Evolutionary conservation across 2,329 filamentous ascomycete species (phyloP).

Genomic region (Anisogramma anomala): DNA sequence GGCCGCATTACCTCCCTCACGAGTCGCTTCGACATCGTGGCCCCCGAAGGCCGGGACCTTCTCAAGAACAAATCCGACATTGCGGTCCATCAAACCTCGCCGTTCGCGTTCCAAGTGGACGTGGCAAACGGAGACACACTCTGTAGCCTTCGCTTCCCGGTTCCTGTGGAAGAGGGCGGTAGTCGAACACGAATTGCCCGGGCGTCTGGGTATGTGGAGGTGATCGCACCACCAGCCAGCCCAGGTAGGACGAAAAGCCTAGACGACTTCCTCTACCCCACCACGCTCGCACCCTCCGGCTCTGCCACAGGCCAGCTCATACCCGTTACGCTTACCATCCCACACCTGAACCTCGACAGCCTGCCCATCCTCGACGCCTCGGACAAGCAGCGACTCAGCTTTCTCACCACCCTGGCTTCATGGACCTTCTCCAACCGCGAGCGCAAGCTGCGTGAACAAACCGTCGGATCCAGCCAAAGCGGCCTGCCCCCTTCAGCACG

Average conservation of each 20-base stretch:
- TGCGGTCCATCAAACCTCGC: conserved; percentile 26
- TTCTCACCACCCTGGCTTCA: conserved; percentile 28
- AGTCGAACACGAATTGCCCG: conserved; percentile 31
- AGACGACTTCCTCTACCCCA: conserved; percentile 28
- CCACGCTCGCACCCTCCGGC: conserved; percentile 17
- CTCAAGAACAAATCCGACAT: conserved; percentile 28
- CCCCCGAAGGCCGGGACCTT: conserved; percentile 24
- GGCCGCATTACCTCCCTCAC: conserved; percentile 27
- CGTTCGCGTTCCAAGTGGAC: conserved; percentile 30
- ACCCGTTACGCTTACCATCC: conserved; percentile 28
- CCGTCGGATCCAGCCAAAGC: conserved; percentile 10
- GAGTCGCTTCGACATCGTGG: conserved; percentile 28
- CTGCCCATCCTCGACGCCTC: conserved; percentile 32
- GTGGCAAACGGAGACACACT: conserved; percentile 25
- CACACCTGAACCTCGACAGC: conserved; percentile 32
- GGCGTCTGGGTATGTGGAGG: conserved; percentile 32
- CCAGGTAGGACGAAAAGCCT: conserved; percentile 18
- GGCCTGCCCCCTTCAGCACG: conserved; percentile 23
- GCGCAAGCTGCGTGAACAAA: conserved; percentile 23
- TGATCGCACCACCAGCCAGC: conserved; percentile 27
- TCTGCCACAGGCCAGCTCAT: conserved; percentile 9
- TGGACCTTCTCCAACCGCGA: conserved; percentile 33
- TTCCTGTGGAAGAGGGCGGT: conserved; percentile 26
- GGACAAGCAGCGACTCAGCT: conserved; percentile 24
- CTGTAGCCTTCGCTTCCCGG: conserved; percentile 28